Evolutionary conservation across 2,329 filamentous ascomycete genomes (phyloP).

Genomic region (Aspergillus texensis): DNA sequence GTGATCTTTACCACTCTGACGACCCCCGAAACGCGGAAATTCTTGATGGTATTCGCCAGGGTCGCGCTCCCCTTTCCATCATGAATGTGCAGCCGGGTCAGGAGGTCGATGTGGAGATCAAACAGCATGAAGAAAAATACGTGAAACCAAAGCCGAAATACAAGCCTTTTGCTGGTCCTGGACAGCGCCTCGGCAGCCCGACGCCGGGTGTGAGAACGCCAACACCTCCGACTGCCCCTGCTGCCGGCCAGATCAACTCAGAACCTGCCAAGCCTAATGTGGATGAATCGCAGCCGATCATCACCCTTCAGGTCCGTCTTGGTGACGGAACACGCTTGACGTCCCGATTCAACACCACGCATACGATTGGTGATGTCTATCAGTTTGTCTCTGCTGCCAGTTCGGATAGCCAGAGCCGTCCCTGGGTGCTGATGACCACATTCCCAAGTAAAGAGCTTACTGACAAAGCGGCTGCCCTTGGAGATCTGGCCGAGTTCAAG

Average conservation of each 20-base stretch:
- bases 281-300: conserved; percentile 59
- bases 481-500: conserved; percentile 53
- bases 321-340: conserved; percentile 64
- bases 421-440: conserved; percentile 66
- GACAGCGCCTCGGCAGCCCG: conserved; percentile 65
- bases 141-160: conserved; percentile 65
- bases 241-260: conserved; percentile 22
- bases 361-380: conserved; percentile 68
- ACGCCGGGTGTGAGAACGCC: conserved; percentile 55
- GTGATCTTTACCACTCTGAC: conserved; percentile 64
- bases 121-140: conserved; percentile 67
- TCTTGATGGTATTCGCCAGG: conserved; percentile 64
- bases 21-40: conserved; percentile 65
- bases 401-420: conserved; percentile 50
- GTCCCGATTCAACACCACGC: conserved; percentile 66
- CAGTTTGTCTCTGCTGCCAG: conserved; percentile 60
- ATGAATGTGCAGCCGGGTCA: conserved; percentile 65
- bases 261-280: conserved; percentile 49
- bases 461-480: conserved; percentile 53
- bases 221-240: conserved; percentile 33
- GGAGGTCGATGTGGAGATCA: conserved; percentile 66
- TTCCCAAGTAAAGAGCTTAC: conserved; percentile 66
- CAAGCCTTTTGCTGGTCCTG: conserved; percentile 62
- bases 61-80: conserved; percentile 63
- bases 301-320: conserved; percentile 65